A percentile compares a stretch with the other conserved stretches of the same genome.
phyloP scores from a whole-genome alignment of 139 green algal species.

The Micractinium conductrix region DNA sequence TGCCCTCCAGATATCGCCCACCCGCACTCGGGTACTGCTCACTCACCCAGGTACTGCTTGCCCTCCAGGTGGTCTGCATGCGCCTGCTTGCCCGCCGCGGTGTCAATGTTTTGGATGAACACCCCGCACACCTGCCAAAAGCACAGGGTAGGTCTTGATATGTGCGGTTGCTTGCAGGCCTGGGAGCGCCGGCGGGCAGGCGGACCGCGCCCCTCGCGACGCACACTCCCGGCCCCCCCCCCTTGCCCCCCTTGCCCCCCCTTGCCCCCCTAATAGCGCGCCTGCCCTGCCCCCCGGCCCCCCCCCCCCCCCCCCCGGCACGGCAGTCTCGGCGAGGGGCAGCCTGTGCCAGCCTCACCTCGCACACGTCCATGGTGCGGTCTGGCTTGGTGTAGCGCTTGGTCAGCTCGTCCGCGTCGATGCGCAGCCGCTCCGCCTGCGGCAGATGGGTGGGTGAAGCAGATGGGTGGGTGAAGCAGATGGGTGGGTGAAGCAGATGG shows the following conservation, averaged over 20 bases:
- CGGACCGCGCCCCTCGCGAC: too few relatives aligned
- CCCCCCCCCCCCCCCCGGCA: too few relatives aligned
- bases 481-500: too few relatives aligned
- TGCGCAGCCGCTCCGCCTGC: conserved; percentile 10
- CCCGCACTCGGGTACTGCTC: background rate
- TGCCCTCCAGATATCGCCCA: background rate
- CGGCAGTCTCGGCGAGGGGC: background rate
- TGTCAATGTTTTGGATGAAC: conserved; percentile 89
- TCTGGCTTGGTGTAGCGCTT: conserved; percentile 6
- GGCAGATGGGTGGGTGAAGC: background rate
- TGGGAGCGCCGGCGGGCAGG: too few relatives aligned
- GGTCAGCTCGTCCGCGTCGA: background rate
- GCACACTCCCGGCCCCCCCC: too few relatives aligned
- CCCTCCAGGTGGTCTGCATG: conserved; percentile 86
- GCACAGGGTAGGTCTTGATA: too few relatives aligned
- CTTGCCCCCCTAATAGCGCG: too few relatives aligned
- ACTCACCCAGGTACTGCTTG: conserved; percentile 86
- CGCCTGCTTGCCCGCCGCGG: conserved; percentile 77
- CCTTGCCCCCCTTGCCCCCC: too few relatives aligned
- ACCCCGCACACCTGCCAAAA: conserved; percentile 89
- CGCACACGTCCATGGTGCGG: conserved; percentile 13
- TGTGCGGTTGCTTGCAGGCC: too few relatives aligned
- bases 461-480: too few relatives aligned
- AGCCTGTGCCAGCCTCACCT: background rate
- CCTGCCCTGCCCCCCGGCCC: too few relatives aligned